Evolutionary conservation across 2,329 filamentous ascomycete genomes (phyloP), one percentile per base, ranked within the genome.

Genomic region (Fusarium nygamai): DNA sequence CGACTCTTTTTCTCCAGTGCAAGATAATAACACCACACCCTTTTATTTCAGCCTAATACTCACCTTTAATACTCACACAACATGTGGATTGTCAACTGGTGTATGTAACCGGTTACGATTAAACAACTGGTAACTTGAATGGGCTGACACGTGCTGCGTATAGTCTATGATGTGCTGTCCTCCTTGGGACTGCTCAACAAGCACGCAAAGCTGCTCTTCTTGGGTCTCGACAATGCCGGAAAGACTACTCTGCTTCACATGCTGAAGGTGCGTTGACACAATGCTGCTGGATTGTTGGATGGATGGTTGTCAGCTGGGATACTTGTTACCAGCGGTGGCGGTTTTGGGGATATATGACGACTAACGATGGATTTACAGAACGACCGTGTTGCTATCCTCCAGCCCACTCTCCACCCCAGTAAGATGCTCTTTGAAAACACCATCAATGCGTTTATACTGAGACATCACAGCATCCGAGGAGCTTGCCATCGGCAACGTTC

Each of bases 71-170:
- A 77, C 65, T 54, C 76, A 71, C 68, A 75, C 85, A 88, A 81
- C 75, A 97, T 98, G 95, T 97, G 94, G 94, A 93, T 98, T 84
- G 86, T 97, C 83, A 95, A 96, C 90, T 98, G 95, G 94, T 97
- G 94, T 97, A 94, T 82, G 91, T 88, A 76, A 72, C 61, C 62
- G 50, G 57, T 56, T 50, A 36, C 63, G 24, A 67, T 61, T 43
- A 59, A 64, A 54, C 41, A 47, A 48, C 54, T 63, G 54, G 58
- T 44, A 41, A 64, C 63, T 63, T 59, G 33, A 53, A 72, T 76
- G 69, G 74, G 77, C 82, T 82, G 80, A 83, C 81, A 82, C 76
- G 79, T 78, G 76, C 75, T 78, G 62, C 64, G 54, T 66, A 68
- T 80, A 83, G 94, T 97, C 86, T 97, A 94, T 89, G 94, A 97